Base-by-base conservation (phyloP, 2,329 filamentous ascomycete species). In the Pseudopithomyces maydicus region DNA sequence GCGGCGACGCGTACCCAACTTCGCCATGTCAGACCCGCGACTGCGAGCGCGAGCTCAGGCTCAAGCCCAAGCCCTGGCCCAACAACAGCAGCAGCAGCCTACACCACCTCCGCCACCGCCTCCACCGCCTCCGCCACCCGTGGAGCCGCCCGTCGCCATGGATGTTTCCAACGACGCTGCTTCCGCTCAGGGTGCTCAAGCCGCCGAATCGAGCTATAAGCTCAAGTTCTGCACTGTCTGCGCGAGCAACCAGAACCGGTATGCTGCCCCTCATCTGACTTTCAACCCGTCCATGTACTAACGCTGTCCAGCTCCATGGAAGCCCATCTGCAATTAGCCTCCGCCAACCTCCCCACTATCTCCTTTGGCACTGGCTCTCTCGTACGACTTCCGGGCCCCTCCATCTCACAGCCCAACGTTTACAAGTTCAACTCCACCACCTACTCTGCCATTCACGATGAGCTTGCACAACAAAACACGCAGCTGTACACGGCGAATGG, bases 211-310 rank as follows among this genome's bases (percentile, higher is more conserved):
- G 23, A 80, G 80, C n/a, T 97, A 88, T 83, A 97, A 95, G 78
- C 85, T 99, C 60, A 96, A 91, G 73, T 97, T 98, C 78, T 97
- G 93, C 81, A 98, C 95, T 2, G 94, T 99, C n/a, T 99, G 95
- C 78, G 95, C 95, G 7, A 97, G 92, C 71, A 99, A 99, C 71
- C 92, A 99, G 77, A 99, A 99, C 73, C 88, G 95, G 87, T 96
- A 82, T 62, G 83, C 51, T 39, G 2, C 14, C 8, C n/a, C 15
- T 47, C 42, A 17, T 15, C 20, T n/a, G n/a, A n/a, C 11, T 14
- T n/a, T 19, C 23, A 10, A 6, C 7, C 29, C n/a, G 14, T 26
- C n/a, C 22, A 10, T 11, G 7, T n/a, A 3, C 14, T 3, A 22
- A 22, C 58, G 72, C 61, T 8, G 26, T 35, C 29, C 68, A 91